Conservation (phyloP, 1,284 basidiomycete species). For the Xanthoconium separans region DNA sequence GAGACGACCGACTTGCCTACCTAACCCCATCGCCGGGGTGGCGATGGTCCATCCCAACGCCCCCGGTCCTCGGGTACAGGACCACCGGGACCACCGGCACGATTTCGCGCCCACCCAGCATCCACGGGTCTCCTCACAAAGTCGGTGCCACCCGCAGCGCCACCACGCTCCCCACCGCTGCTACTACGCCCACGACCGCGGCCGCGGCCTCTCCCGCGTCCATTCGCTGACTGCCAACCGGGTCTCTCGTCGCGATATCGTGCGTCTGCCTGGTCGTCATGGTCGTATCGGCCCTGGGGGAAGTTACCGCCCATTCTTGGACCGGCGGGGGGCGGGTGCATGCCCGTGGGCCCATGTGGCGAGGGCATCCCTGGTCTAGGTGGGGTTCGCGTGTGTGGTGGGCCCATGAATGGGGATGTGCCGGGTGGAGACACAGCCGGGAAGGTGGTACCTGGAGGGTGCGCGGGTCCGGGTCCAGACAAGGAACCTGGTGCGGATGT, state of each 20-base stretch:
- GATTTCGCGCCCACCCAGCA: constrained; percentile 53
- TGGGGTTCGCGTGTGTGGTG: constrained; percentile 18
- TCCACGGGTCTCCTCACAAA: constrained; percentile 46
- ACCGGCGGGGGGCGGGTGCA: constrained; percentile 24
- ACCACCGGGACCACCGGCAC: constrained; percentile 13
- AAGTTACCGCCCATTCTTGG: constrained; percentile 19
- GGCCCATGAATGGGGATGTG: constrained; percentile 16
- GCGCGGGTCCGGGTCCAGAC: constrained; percentile 5
- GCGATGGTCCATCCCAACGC: constrained; percentile 33
- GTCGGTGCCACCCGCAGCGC: constrained; percentile 38
- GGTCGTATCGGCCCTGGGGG: constrained; percentile 29
- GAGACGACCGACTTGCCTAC: not conserved
- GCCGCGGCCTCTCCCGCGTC: constrained; percentile 36
- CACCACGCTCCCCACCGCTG: constrained; percentile 10
- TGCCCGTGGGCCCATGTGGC: constrained; percentile 9
- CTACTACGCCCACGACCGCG: constrained; percentile 32
- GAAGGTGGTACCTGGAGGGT: constrained; percentile 5
- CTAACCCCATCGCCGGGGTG: constrained; percentile 31
- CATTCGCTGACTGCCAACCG: constrained; percentile 23
- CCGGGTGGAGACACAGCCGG: constrained; percentile 5
- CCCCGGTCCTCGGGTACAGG: constrained; percentile 23
- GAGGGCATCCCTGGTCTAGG: constrained; percentile 21
- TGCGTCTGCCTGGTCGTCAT: constrained; percentile 25
- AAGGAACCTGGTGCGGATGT: constrained; percentile 4
- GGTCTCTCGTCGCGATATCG: constrained; percentile 27